A percentile compares a stretch with the other conserved stretches of the same genome.
Evolutionary conservation across 768 basidiomycete genomes (phyloP).

Genomic region (Cystoderma amianthinum): DNA sequence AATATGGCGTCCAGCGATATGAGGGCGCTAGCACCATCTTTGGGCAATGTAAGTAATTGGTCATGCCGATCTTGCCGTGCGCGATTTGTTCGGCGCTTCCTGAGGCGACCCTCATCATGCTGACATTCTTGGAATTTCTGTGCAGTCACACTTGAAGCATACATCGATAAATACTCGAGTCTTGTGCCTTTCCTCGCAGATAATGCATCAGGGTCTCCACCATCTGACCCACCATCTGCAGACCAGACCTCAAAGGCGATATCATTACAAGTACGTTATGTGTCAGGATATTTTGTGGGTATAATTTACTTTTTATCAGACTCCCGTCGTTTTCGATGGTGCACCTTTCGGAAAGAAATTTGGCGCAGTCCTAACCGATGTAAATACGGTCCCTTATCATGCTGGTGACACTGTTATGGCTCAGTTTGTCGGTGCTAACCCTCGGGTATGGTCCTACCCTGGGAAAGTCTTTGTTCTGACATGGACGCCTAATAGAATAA

Average conservation of each 20-base stretch:
- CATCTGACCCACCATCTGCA: conserved; percentile 58
- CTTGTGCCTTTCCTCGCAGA: conserved; percentile 59
- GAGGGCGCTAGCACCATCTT: conserved; percentile 80
- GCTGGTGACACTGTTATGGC: conserved; percentile 54
- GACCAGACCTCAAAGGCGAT: conserved; percentile 63
- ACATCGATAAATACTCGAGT: conserved; percentile 67
- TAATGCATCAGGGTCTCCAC: conserved; percentile 34
- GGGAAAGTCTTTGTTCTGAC: conserved; percentile 4
- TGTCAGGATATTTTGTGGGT: not conserved
- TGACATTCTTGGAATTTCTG: not conserved
- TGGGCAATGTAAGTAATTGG: conserved; percentile 51
- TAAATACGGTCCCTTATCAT: conserved; percentile 40
- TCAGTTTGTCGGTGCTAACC: conserved; percentile 72
- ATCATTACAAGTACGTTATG: conserved; percentile 47
- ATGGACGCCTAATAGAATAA: conserved; percentile 49
- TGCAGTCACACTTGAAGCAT: conserved; percentile 71
- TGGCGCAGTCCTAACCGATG: conserved; percentile 55
- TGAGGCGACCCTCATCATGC: not conserved
- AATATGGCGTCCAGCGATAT: conserved; percentile 70
- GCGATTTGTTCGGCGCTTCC: conserved; percentile 2
- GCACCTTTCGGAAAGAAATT: conserved; percentile 51
- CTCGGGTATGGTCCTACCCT: conserved; percentile 42
- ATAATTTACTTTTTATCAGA: conserved; percentile 24
- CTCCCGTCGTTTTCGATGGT: conserved; percentile 54
- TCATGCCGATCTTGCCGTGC: conserved; percentile 1